Percentiles rank a stretch among this genome's conserved stretches.
These are phyloP conservation scores for Termitomyces sp. DNA, from an alignment of 1,284 basidiomycete genomes.

Conservation along the genomic window DNA sequence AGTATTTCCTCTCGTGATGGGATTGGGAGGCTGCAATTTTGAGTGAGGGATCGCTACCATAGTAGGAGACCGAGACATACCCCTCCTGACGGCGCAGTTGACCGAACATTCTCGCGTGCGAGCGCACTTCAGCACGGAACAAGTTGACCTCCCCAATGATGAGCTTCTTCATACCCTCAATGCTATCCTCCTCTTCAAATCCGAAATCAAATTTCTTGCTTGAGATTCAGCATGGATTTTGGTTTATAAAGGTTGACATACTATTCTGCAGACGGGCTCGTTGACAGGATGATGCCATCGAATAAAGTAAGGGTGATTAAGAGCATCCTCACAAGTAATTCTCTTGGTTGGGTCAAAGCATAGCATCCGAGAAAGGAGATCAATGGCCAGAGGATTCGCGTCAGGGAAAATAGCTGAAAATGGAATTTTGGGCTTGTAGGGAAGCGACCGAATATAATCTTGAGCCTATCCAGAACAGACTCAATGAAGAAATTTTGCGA, in stretches of 20 bases:
- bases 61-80: constrained; percentile 27
- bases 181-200: constrained; percentile 94
- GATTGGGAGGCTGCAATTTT: constrained; percentile 54
- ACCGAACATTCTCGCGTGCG: constrained; percentile 60
- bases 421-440: constrained; percentile 91
- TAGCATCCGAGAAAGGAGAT: constrained; percentile 89
- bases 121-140: constrained; percentile 85
- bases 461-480: constrained; percentile 60
- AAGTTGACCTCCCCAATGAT: constrained; percentile 91
- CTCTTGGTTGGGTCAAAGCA: constrained; percentile 96
- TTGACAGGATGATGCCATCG: constrained; percentile 96
- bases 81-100: constrained; percentile 71
- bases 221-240: not conserved
- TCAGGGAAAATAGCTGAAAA: constrained; percentile 90
- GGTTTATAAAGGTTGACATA: constrained; percentile 21
- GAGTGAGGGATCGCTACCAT: not conserved
- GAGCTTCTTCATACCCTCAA: constrained; percentile 94
- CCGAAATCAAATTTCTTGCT: constrained; percentile 88
- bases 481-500: not conserved
- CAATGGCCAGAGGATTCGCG: constrained; percentile 91
- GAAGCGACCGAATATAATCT: constrained; percentile 96
- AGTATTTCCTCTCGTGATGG: constrained; percentile 76
- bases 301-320: constrained; percentile 89
- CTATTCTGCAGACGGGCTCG: constrained; percentile 75
- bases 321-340: constrained; percentile 92